Base-by-base conservation (phyloP, 352 stramenopile genomes). In the Phytophthora hybrid region DNA sequence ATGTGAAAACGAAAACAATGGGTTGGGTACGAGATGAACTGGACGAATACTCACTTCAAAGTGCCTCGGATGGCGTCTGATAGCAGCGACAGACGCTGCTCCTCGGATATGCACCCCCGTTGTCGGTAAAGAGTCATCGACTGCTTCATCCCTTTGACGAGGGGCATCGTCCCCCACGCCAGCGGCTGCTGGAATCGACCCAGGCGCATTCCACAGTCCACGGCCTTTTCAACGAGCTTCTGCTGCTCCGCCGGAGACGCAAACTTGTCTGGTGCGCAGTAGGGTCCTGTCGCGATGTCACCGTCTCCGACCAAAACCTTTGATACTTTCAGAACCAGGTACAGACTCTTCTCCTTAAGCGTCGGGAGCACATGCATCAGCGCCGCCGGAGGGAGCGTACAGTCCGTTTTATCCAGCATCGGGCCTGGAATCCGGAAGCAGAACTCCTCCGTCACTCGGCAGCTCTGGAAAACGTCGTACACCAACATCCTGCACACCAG, bases 61-160 rank as follows among this genome's bases (percentile, higher is more conserved):
- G 74, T 77, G 37, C 84, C 83, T 29, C 83, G 78, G 4, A 84
- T 77, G 1, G 80, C 82, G 3, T 95, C 88, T 1, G 72, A 23
- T 39, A 95, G 81, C 55, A 90, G 46, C 0, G 74, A 59, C 1
- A 95, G 44, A n/a, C 86, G 75, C 55, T 88, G 76, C 4, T 95
- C 86, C 32, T 95, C 86, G 26, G 74, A 78, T 52, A 93, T 81
- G 2, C 81, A 85, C 8, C 63, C 49, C 31, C 85, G 83, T 62
- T 94, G 88, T 18, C 88, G 76, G 52, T 87, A 93, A 4, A 93
- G 56, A 5, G 83, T 84, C 81, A 95, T 89, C 0, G 77, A 54
- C 26, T 79, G 76, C 18, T 82, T 85, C 13, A 37, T 51, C 4
- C 81, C 80, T 63, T 92, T 85, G 8, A 53, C 59, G 1, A 95